A percentile compares a stretch with the other conserved stretches of the same genome.
phyloP scores from a whole-genome alignment of 176 grass and related monocot genomes.

The Oryza punctata region DNA sequence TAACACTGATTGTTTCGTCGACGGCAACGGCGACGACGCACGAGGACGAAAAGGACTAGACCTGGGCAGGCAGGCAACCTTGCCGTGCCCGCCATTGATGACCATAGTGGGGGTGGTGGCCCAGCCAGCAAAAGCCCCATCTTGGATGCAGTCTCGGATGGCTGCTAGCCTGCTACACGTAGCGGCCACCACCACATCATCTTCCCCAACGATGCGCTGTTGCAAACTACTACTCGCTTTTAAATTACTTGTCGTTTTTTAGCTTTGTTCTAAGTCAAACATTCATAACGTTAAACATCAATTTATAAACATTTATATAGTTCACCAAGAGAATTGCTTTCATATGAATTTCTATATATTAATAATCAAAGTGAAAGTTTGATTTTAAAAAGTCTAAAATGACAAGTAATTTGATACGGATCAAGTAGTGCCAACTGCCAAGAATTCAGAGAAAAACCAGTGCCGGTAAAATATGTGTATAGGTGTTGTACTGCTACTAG shows the following conservation, averaged over 20 bases:
- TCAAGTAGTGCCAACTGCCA: background rate
- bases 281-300: no score
- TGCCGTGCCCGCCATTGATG: constrained; percentile 32
- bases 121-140: constrained; percentile 15
- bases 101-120: constrained; percentile 39
- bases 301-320: no score
- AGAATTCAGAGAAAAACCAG: background rate
- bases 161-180: background rate
- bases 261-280: no score
- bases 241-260: no score
- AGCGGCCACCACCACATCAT: background rate
- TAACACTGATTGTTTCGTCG: constrained; percentile 13
- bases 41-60: constrained; percentile 42
- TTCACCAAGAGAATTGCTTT: no score
- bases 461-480: no score
- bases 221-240: no score
- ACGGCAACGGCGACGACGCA: background rate
- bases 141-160: constrained; percentile 37
- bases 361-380: no score
- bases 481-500: background rate
- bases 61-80: constrained; percentile 21
- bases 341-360: no score
- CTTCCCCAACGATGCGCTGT: background rate
- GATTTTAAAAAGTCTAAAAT: no score
- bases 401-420: no score